A percentile compares a stretch with the other conserved stretches of the same genome.
Evolutionary conservation across 805 yeast genomes (phyloP).

Genomic region (Clavispora santaluciae): DNA sequence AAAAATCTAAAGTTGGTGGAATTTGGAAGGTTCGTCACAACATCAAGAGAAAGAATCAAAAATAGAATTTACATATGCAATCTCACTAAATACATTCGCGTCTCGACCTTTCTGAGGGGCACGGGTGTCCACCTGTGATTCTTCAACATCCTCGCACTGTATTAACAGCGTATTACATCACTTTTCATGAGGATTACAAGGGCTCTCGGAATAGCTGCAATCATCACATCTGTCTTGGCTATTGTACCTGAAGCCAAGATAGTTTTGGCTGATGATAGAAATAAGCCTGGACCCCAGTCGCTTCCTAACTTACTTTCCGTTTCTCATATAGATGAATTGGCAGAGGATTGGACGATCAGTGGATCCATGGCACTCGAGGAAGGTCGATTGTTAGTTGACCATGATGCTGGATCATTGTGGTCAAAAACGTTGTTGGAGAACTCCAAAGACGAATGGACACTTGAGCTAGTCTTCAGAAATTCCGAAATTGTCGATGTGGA

Average conservation of each 20-base stretch:
- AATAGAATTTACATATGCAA: not conserved
- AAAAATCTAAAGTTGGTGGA: slow-evolving; percentile 44
- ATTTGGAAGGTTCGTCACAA: slow-evolving; percentile 49
- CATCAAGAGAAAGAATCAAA: slow-evolving; percentile 12
- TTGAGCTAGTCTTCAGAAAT: slow-evolving; percentile 62
- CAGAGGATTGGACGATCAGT: slow-evolving; percentile 33
- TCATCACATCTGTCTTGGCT: not conserved
- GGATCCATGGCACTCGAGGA: slow-evolving; percentile 41
- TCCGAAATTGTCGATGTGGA: slow-evolving; percentile 35
- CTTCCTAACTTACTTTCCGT: slow-evolving; percentile 35
- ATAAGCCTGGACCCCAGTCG: slow-evolving; percentile 18
- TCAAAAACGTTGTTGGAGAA: slow-evolving; percentile 21
- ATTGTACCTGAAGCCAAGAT: slow-evolving; percentile 14
- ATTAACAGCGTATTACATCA: not conserved
- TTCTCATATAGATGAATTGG: slow-evolving; percentile 20
- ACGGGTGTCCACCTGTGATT: not conserved
- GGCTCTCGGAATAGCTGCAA: not conserved
- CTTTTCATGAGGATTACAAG: not conserved
- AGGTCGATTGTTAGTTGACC: slow-evolving; percentile 45
- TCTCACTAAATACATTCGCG: too few relatives aligned
- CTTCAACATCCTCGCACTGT: too few relatives aligned
- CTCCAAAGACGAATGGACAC: slow-evolving; percentile 42
- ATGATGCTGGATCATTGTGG: slow-evolving; percentile 45
- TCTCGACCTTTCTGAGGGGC: too few relatives aligned
- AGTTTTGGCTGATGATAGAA: slow-evolving; percentile 4